Evolutionary conservation across 495 filamentous ascomycete species (phyloP), one percentile per base, ranked within the genome.

Genomic region (Aspergillus egyptiacus): DNA sequence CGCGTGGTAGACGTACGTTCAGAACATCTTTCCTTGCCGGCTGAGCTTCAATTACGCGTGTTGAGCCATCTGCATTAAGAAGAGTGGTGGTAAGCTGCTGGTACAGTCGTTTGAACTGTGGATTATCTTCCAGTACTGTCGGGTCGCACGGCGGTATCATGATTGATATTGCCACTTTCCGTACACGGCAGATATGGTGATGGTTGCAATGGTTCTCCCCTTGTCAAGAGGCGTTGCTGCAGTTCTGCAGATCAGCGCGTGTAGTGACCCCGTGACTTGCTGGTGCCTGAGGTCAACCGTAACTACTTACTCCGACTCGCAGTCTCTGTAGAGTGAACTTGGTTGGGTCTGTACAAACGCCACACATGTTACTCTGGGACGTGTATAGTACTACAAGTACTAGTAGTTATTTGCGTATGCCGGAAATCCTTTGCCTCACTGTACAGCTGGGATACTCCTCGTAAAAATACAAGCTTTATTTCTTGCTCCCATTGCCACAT

Each of bases 101-200:
- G 59, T 85, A 81, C 1, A 87, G 69, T 22, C 66, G 70, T 42
- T 81, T 78, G 53, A 87, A 87, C 36, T 81, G 70, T 18, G 81
- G 81, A 48, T 86, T 86, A 22, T 69, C 70, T 40, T 78, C 67
- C 2, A 87, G 66, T 37, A 87, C 72, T 0, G 71, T 59, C 20
- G 78, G 73, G 24, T 86, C 82, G 41, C 85, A 72, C 6, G 80
- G 81, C 0, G 83, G 81, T 2, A 86, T 66, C 84, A 87, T 87
- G 27, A 49, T 73, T 11, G n/a, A 23, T 8, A 20, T 30, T 36
- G 43, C 8, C 2, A 7, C 23, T 14, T 9, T 19, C 5, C 31
- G 19, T 46, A 17, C 18, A 11, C 31, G 18, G 17, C 20, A 13
- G 13, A 13, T 53, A 30, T 46, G 46, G 43, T n/a, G 39, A 41